Percentiles rank a stretch among this genome's conserved stretches.
Conservation (phyloP, 768 basidiomycete genomes). For the Xerocomellus amylosporus region DNA sequence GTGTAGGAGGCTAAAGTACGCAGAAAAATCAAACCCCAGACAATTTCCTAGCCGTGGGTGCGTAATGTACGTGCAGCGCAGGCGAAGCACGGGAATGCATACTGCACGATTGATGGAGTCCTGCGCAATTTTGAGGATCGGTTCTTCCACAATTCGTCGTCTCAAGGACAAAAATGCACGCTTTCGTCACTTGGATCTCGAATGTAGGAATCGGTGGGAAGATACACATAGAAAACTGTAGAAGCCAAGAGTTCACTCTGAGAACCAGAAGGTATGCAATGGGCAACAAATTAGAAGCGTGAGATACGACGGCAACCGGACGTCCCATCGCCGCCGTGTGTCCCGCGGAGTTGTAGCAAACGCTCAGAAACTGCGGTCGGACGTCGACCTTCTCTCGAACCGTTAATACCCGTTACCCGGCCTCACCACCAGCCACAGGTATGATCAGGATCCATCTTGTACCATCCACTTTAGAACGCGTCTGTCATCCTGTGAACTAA, state of each 20-base stretch:
- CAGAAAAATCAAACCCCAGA: not conserved
- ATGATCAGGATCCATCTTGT: not conserved
- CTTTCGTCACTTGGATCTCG: not conserved
- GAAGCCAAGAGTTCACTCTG: not conserved
- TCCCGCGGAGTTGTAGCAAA: constrained; percentile 4
- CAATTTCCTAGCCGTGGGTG: not conserved
- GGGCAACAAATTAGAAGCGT: constrained; percentile 6
- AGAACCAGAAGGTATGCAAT: not conserved
- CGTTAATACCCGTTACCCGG: no score
- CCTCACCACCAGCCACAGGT: not conserved
- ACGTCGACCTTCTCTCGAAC: not conserved
- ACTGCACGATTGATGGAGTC: no score
- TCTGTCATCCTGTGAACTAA: not conserved
- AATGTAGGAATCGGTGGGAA: not conserved
- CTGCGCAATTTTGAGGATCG: not conserved
- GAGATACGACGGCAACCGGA: not conserved
- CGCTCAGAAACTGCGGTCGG: not conserved
- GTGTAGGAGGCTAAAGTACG: not conserved
- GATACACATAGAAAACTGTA: not conserved
- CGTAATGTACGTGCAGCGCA: not conserved
- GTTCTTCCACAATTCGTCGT: not conserved
- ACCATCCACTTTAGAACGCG: not conserved
- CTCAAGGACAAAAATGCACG: not conserved
- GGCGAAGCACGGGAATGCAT: not conserved
- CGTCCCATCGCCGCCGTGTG: not conserved